These are phyloP conservation scores for Paracorniculantispora psalliotae DNA, from an alignment of 2,329 filamentous ascomycete genomes.

Conservation along the genomic window DNA sequence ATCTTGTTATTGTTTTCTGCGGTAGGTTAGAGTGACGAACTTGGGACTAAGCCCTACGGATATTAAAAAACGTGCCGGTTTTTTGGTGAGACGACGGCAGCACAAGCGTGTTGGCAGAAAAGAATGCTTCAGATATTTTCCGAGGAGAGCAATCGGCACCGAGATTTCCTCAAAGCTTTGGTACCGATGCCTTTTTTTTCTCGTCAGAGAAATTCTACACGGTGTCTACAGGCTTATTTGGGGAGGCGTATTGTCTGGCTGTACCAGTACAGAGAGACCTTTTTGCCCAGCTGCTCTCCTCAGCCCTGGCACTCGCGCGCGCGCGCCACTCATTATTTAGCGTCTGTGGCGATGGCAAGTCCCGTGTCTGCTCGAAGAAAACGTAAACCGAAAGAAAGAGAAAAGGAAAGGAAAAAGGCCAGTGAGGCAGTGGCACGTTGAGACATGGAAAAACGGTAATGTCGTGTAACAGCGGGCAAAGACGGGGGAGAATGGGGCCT, in stretches of 20 bases:
- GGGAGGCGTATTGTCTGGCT: background rate
- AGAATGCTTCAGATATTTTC: background rate
- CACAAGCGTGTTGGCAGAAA: background rate
- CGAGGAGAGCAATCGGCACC: too few species aligned
- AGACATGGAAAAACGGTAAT: background rate
- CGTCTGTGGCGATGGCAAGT: background rate
- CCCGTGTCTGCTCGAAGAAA: background rate
- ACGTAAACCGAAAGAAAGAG: background rate
- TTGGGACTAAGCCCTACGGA: slow-evolving; percentile 7
- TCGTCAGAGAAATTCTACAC: too few species aligned
- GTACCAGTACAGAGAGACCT: background rate
- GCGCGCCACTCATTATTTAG: background rate
- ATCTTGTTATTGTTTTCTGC: background rate
- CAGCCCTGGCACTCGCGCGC: too few species aligned
- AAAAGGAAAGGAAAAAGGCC: background rate
- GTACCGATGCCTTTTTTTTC: too few species aligned
- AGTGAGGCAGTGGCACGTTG: background rate
- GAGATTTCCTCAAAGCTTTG: too few species aligned
- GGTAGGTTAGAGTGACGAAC: too few species aligned
- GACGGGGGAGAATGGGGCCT: background rate
- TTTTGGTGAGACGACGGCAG: background rate
- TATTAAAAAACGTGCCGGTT: slow-evolving; percentile 1
- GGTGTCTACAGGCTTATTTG: background rate
- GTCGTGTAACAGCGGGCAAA: slow-evolving; percentile 1
- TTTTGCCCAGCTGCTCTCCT: too few species aligned